Evolutionary conservation across 2,329 filamentous ascomycete genomes (phyloP), one percentile per base, ranked within the genome.

Genomic region (Dissoconium aciculare): DNA sequence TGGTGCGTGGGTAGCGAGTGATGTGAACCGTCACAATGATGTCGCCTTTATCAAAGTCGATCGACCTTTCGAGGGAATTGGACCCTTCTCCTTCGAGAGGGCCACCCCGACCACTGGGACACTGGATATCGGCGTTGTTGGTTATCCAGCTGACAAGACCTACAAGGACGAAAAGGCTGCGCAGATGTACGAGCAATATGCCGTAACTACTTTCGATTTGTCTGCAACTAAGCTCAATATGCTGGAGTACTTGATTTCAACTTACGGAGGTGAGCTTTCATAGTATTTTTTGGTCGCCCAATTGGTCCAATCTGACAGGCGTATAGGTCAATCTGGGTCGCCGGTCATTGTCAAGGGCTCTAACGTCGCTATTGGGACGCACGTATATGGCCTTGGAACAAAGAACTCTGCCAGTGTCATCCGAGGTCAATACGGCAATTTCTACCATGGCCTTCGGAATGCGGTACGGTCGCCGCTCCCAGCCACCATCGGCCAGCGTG

Each of bases 91-190:
- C n/a, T 25, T 11, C 23, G n/a, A 25, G 8, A n/a, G n/a, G n/a
- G 4, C 23, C n/a, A 25, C 23, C n/a, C 23, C 23, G 4, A 8
- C 23, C 4, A 25, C n/a, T 25, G 23, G 23, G n/a, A 25, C 5
- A 4, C 4, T 4, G 23, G 13, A 11, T n/a, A n/a, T 25, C 23
- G 23, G 23, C 13, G 23, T 25, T 8, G 23, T 25, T 4, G 23
- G 23, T 11, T 25, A 25, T 13, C 23, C 23, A 25, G 23, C 23
- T 8, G 23, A 25, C 23, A 25, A 25, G 8, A 25, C 23, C n/a
- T 25, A 25, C 23, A 25, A 25, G 8, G 23, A 25, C 23, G 23
- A 25, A 13, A 13, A n/a, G 23, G 23, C 23, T 11, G 23, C 23
- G 4, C 23, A 13, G n/a, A 25, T 25, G 23, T 25, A 25, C 8